These are phyloP conservation scores for Aspergillus clavatus DNA, from an alignment of 2,329 filamentous ascomycete genomes.

Conservation along the genomic window DNA sequence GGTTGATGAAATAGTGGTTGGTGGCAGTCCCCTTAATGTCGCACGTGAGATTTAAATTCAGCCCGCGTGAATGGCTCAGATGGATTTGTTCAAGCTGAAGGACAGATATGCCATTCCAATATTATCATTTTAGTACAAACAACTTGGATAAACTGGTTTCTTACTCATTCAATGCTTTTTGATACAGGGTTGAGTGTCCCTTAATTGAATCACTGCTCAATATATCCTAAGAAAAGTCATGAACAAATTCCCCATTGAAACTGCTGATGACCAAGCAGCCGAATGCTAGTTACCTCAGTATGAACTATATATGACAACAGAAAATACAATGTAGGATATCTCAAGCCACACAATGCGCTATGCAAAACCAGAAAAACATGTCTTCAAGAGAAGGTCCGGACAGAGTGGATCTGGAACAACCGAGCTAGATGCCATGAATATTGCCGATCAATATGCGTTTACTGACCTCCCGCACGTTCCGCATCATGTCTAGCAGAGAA, in stretches of 20 bases:
- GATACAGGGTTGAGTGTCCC: no score
- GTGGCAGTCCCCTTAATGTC: slow-evolving; percentile 4
- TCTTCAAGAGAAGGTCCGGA: not conserved
- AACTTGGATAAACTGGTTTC: not conserved
- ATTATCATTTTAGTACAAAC: slow-evolving; percentile 10
- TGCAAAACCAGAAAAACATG: not conserved
- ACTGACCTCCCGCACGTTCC: slow-evolving; percentile 5
- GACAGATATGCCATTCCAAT: slow-evolving; percentile 31
- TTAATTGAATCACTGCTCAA: no score
- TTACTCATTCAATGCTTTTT: not conserved
- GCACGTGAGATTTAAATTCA: slow-evolving; percentile 15
- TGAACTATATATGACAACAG: not conserved
- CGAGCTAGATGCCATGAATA: not conserved
- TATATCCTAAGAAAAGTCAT: no score
- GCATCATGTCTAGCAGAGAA: slow-evolving; percentile 39
- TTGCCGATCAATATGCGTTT: not conserved
- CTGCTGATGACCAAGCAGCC: not conserved
- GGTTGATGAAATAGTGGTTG: slow-evolving; percentile 5
- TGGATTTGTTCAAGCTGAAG: slow-evolving; percentile 9
- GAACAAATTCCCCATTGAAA: not conserved
- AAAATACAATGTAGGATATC: slow-evolving; percentile 1
- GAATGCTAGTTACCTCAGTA: not conserved
- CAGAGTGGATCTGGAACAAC: no score
- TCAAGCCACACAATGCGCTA: not conserved
- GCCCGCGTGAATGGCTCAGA: not conserved